Evolutionary conservation across 805 yeast species (phyloP).

Genomic region (Suhomyces sp.): DNA sequence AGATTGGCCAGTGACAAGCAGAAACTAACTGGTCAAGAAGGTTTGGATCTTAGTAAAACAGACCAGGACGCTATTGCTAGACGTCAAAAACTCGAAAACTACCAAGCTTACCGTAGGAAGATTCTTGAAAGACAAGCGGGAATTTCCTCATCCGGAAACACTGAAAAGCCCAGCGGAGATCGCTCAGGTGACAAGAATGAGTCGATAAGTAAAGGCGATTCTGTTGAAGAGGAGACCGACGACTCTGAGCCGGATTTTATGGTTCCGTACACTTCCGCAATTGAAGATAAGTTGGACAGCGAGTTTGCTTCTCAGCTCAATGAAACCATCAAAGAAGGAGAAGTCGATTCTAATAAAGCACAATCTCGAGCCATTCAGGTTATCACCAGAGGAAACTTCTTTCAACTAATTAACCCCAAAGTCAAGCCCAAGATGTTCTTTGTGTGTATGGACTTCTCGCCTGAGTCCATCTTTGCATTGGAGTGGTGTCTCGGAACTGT

Average conservation of each 20-base stretch:
- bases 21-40: slow-evolving; percentile 40
- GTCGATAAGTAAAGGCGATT: neutral
- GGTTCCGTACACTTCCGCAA: slow-evolving; percentile 68
- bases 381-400: slow-evolving; percentile 65
- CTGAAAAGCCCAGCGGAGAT: neutral
- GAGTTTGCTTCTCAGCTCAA: slow-evolving; percentile 54
- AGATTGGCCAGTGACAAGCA: slow-evolving; percentile 36
- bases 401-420: slow-evolving; percentile 45
- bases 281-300: slow-evolving; percentile 61
- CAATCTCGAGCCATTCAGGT: slow-evolving; percentile 66
- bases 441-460: slow-evolving; percentile 77
- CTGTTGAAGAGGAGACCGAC: slow-evolving; percentile 4
- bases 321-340: slow-evolving; percentile 53
- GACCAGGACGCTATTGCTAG: slow-evolving; percentile 50
- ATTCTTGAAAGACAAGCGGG: slow-evolving; percentile 40
- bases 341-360: slow-evolving; percentile 48
- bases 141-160: neutral
- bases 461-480: slow-evolving; percentile 78
- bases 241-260: slow-evolving; percentile 26
- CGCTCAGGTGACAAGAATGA: neutral
- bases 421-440: slow-evolving; percentile 59
- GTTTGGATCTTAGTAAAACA: slow-evolving; percentile 38
- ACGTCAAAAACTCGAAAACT: slow-evolving; percentile 52
- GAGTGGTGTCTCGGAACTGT: slow-evolving; percentile 89
- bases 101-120: slow-evolving; percentile 56